Conservation (phyloP, 2,329 filamentous ascomycete genomes). For the Aspergillus neotritici region DNA sequence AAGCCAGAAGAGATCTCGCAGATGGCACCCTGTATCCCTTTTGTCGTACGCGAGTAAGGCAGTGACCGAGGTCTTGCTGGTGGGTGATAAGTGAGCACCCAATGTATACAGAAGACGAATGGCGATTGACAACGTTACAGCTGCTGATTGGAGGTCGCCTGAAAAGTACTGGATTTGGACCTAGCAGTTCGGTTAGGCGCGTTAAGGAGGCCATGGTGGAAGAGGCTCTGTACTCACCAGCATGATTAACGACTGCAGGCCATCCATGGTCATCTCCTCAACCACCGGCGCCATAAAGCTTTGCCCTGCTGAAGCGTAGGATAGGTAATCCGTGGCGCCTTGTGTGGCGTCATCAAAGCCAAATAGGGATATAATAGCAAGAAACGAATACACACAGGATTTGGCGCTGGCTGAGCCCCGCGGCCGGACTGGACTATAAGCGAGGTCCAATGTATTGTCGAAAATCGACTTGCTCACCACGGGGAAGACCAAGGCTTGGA, state of each 20-base stretch:
- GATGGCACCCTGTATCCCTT: not conserved
- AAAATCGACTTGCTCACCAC: constrained; percentile 10
- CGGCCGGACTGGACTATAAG: not conserved
- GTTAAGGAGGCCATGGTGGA: too few relatives aligned
- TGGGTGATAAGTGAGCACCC: constrained; percentile 1
- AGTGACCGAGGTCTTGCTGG: too few relatives aligned
- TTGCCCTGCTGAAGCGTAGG: constrained; percentile 8
- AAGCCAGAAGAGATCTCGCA: constrained; percentile 16
- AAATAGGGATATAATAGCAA: constrained; percentile 6
- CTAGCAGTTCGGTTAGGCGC: constrained; percentile 1
- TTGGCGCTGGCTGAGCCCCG: constrained; percentile 7
- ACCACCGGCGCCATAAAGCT: not conserved
- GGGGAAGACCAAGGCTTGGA: constrained; percentile 8
- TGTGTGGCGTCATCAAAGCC: constrained; percentile 4
- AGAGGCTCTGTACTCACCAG: constrained; percentile 3
- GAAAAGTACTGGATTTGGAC: constrained; percentile 12
- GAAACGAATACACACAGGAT: constrained; percentile 9
- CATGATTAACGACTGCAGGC: constrained; percentile 10
- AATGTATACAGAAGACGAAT: constrained; percentile 12
- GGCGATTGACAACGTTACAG: constrained; percentile 12
- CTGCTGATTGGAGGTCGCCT: constrained; percentile 12
- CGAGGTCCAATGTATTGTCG: constrained; percentile 8
- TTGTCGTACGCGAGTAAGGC: too few relatives aligned
- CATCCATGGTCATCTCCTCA: constrained; percentile 5
- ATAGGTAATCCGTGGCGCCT: constrained; percentile 6